phyloP scores from a whole-genome alignment of 2,329 filamentous ascomycete genomes.

The Lomentospora prolificans region DNA sequence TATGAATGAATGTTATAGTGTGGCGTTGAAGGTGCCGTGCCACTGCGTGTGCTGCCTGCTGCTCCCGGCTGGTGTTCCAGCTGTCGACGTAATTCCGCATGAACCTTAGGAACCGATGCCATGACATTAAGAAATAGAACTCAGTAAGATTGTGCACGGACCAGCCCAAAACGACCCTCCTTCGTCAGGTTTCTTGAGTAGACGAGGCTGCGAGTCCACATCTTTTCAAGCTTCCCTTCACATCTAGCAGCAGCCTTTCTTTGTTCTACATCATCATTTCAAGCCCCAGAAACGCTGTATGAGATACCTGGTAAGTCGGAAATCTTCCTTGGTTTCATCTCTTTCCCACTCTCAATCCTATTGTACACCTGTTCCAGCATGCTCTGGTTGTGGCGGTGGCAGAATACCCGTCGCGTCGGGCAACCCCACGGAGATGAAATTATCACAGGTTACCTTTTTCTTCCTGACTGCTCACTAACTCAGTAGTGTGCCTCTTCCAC shows the following conservation, averaged over 20 bases:
- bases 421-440: not conserved
- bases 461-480: no score
- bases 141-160: no score
- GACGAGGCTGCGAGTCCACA: not conserved
- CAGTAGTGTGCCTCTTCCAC: no score
- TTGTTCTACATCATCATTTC: not conserved
- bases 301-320: no score
- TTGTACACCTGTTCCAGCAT: not conserved
- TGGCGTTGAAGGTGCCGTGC: no score
- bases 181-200: not conserved
- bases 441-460: not conserved
- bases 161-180: not conserved
- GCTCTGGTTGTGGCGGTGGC: not conserved
- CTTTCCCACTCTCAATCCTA: not conserved
- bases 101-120: not conserved
- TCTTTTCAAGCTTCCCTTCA: not conserved
- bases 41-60: not conserved
- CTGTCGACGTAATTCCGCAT: not conserved
- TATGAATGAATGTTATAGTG: no score
- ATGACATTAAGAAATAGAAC: no score
- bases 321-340: no score
- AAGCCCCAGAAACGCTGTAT: not conserved
- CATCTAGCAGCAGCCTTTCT: not conserved
- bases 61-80: not conserved
- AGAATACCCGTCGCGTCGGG: not conserved